Evolutionary conservation across 2,329 filamentous ascomycete species (phyloP).

Genomic region (Ceratocystis colombiana): DNA sequence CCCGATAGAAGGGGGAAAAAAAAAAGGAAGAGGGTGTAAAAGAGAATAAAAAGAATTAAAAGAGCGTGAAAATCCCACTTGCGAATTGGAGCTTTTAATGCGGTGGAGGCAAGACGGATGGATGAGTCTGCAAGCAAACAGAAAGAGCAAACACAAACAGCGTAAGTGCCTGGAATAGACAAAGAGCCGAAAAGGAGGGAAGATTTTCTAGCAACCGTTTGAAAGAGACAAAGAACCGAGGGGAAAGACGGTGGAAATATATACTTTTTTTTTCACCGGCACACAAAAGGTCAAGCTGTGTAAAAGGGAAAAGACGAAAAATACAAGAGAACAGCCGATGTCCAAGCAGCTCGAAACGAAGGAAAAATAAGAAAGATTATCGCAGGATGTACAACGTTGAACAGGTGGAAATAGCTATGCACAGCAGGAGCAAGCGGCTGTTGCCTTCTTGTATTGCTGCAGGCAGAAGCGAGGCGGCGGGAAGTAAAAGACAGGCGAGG

Average conservation of each 20-base stretch:
- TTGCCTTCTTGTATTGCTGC: background rate
- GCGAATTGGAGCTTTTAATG: slow-evolving; percentile 15
- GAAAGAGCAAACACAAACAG: slow-evolving; percentile 22
- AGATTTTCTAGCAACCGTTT: background rate
- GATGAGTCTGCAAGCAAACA: slow-evolving; percentile 18
- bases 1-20: slow-evolving; percentile 17
- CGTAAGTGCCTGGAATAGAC: slow-evolving; percentile 18
- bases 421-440: background rate
- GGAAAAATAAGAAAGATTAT: background rate
- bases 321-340: background rate
- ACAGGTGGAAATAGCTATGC: background rate
- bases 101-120: slow-evolving; percentile 6
- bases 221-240: background rate
- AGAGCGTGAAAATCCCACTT: slow-evolving; percentile 1
- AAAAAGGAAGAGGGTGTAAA: slow-evolving; percentile 4
- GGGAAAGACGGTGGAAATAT: background rate
- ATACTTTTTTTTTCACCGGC: background rate
- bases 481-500: background rate
- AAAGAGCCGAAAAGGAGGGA: slow-evolving; percentile 15
- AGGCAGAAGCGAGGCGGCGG: slow-evolving; percentile 4
- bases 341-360: background rate
- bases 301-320: too few species aligned
- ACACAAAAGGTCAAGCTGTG: background rate
- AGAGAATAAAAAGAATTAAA: slow-evolving; percentile 18
- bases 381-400: background rate